These are phyloP conservation scores for Trichoderma breve DNA, from an alignment of 2,329 filamentous ascomycete genomes.

Conservation along the genomic window DNA sequence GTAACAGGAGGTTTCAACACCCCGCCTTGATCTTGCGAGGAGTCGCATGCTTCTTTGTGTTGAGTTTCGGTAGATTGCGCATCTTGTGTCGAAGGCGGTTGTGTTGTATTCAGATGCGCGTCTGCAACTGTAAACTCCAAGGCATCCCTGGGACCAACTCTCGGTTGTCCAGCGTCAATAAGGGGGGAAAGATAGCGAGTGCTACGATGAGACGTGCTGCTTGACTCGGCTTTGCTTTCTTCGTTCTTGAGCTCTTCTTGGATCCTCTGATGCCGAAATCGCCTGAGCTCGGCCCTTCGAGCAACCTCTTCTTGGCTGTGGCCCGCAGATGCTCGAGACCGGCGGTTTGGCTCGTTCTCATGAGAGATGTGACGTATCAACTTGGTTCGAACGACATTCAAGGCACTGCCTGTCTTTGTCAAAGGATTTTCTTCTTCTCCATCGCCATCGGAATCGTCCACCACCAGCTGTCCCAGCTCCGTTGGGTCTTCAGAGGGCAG, in stretches of 20 bases:
- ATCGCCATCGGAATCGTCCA: constrained; percentile 43
- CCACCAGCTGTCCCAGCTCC: constrained; percentile 33
- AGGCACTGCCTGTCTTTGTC: constrained; percentile 38
- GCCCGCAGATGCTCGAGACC: constrained; percentile 42
- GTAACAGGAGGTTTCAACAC: not conserved
- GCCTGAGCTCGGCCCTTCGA: constrained; percentile 54
- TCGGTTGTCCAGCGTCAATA: constrained; percentile 31
- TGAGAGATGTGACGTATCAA: constrained; percentile 48
- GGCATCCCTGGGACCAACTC: constrained; percentile 47
- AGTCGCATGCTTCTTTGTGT: not conserved
- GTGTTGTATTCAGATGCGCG: not conserved
- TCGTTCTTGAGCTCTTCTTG: constrained; percentile 55
- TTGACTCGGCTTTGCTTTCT: constrained; percentile 36
- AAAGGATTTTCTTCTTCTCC: constrained; percentile 28
- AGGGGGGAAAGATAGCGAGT: constrained; percentile 28
- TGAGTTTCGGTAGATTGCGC: not conserved
- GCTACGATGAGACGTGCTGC: constrained; percentile 29
- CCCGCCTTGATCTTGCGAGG: not conserved
- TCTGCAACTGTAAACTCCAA: constrained; percentile 42
- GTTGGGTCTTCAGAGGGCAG: constrained; percentile 24
- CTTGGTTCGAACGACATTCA: constrained; percentile 46
- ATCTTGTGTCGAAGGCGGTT: not conserved
- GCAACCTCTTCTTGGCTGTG: constrained; percentile 53
- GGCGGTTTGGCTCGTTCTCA: constrained; percentile 40
- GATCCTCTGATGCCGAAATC: constrained; percentile 56